A percentile compares a stretch with the other conserved stretches of the same genome.
Conservation (phyloP, 2,329 filamentous ascomycete species). For the Pseudogymnoascus sp. region DNA sequence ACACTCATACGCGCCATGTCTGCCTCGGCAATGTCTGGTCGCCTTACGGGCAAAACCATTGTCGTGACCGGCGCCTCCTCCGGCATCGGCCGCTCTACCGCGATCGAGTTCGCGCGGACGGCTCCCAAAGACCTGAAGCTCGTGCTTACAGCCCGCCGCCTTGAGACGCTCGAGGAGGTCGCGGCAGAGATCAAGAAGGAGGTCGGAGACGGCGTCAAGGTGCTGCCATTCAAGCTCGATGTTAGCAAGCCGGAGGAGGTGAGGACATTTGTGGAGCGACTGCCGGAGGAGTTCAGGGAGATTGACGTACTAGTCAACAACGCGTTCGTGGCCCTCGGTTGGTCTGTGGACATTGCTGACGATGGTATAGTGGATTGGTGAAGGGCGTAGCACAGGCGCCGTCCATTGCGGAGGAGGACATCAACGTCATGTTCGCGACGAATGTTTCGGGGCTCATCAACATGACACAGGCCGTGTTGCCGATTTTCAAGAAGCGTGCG, state of each 20-base stretch:
- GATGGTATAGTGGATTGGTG: slow-evolving; percentile 63
- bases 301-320: slow-evolving; percentile 94
- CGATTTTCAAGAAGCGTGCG: slow-evolving; percentile 63
- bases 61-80: slow-evolving; percentile 88
- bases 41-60: slow-evolving; percentile 88
- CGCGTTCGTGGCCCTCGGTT: slow-evolving; percentile 55
- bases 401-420: slow-evolving; percentile 73
- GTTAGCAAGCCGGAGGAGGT: slow-evolving; percentile 75
- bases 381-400: slow-evolving; percentile 82
- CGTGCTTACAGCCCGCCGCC: slow-evolving; percentile 78
- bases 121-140: slow-evolving; percentile 72
- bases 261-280: slow-evolving; percentile 58
- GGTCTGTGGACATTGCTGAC: background rate
- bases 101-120: slow-evolving; percentile 89
- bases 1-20: slow-evolving; percentile 42
- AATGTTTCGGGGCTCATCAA: slow-evolving; percentile 94
- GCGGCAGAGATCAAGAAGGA: slow-evolving; percentile 70
- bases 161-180: slow-evolving; percentile 70
- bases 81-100: slow-evolving; percentile 76
- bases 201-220: slow-evolving; percentile 71
- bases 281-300: slow-evolving; percentile 76
- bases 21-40: slow-evolving; percentile 64
- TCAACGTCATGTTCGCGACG: slow-evolving; percentile 80
- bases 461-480: slow-evolving; percentile 87
- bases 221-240: slow-evolving; percentile 77